Evolutionary conservation across 2,329 filamentous ascomycete genomes (phyloP), one percentile per base, ranked within the genome.

Genomic region (Microdochium nivale): DNA sequence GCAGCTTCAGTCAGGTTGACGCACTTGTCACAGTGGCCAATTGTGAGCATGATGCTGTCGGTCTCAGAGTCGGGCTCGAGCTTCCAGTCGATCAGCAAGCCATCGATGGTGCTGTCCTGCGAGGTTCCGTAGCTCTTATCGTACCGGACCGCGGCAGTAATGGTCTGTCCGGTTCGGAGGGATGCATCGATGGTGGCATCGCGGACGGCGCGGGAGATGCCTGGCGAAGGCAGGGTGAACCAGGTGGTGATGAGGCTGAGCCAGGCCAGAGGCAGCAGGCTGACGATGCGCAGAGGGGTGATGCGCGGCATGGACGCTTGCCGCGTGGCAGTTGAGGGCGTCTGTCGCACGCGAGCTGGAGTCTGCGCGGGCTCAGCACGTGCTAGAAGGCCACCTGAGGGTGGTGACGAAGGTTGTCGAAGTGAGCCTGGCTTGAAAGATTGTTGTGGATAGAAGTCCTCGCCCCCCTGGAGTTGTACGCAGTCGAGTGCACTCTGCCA

Each of bases 211-310:
- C 21, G 27, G 9, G 44, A 47, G 30, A 53, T 23, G 21, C 33
- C 30, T 19, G 53, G 53, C 25, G 49, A 55, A 2, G 51, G 53
- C 1, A 55, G 46, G 43, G 53, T 49, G 49, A 55, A 49, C 53
- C 53, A 55, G 24, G 53, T 55, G 35, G 33, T 51, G 35, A 55
- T 51, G 30, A 53, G 51, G 32, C 53, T 47, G 33, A 55, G 43
- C 53, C 53, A 55, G 33, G 49, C 49, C 30, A 55, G 43, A 33
- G 53, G 53, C 27, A 55, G 44, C 47, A 55, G 51, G 48, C 53
- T 49, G 13, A 55, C 40, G 13, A 53, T 46, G 25, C 53, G 53
- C 44, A 51, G 44, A 33, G 51, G 37, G 16, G 53, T 51, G 35
- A 50, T 50, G 49, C 53, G 53, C 51, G 51, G 53, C 53, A 55